These are phyloP conservation scores for Russula sp. DNA, from an alignment of 768 basidiomycete species.

Conservation along the genomic window DNA sequence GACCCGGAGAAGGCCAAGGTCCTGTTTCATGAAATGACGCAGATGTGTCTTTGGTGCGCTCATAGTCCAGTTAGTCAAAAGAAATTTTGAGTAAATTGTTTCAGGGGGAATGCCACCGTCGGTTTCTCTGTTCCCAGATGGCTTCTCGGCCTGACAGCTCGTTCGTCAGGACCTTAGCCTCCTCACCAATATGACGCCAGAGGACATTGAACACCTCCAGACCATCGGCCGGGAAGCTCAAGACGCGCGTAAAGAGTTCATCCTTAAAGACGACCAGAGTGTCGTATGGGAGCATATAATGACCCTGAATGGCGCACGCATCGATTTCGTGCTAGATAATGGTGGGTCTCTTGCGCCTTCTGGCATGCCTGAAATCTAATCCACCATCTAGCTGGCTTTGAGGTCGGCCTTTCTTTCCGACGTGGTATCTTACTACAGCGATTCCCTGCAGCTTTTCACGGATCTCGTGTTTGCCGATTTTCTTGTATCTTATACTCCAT, in stretches of 20 bases:
- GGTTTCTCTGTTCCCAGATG: conserved; percentile 22
- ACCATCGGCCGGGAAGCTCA: conserved; percentile 77
- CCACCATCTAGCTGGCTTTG: conserved; percentile 71
- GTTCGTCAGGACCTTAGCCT: conserved; percentile 74
- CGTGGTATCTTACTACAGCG: neutral
- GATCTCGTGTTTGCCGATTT: conserved; percentile 94
- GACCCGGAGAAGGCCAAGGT: conserved; percentile 52
- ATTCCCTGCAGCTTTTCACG: conserved; percentile 65
- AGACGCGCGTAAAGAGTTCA: conserved; percentile 66
- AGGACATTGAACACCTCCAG: conserved; percentile 81
- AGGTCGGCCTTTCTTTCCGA: conserved; percentile 41
- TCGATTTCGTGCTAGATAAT: conserved; percentile 93
- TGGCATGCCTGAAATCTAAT: neutral
- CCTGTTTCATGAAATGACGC: conserved; percentile 79
- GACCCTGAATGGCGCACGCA: conserved; percentile 42
- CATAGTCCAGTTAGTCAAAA: neutral
- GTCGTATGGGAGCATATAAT: conserved; percentile 68
- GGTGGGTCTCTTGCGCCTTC: conserved; percentile 36
- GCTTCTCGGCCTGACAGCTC: neutral
- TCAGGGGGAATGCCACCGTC: conserved; percentile 92
- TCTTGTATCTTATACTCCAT: conserved; percentile 82
- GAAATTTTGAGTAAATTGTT: neutral
- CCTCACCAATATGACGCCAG: conserved; percentile 75
- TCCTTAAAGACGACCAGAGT: conserved; percentile 78
- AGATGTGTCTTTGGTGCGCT: conserved; percentile 79